Conservation (phyloP, 306 rosid species). For the Benincasa hispida region DNA sequence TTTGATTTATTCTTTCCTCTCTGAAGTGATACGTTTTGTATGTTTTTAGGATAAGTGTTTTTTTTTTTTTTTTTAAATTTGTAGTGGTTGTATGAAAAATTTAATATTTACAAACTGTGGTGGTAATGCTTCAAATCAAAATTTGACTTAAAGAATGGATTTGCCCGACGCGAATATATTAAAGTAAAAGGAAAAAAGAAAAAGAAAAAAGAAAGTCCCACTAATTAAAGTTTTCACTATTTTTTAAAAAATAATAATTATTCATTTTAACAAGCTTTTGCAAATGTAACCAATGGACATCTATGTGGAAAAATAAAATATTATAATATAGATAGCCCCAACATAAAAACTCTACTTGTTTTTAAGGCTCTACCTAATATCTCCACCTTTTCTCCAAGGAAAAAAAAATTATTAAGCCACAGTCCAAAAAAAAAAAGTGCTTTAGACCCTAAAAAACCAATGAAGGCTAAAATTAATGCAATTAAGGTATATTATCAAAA, state of each 20-base stretch:
- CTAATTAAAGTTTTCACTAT: neutral
- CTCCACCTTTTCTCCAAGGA: too few species aligned
- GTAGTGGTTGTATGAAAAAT: neutral
- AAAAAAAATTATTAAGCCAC: too few species aligned
- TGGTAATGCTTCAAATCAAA: neutral
- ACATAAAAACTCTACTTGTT: too few species aligned
- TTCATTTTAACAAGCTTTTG: neutral
- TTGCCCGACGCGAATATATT: neutral
- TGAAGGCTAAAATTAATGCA: too few species aligned
- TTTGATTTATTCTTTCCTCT: too few species aligned
- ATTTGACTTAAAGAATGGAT: neutral
- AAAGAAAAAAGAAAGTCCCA: neutral
- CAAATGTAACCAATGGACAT: neutral
- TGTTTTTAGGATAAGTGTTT: too few species aligned
- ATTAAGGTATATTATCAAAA: too few species aligned
- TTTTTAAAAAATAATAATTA: neutral
- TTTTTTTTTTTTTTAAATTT: neutral
- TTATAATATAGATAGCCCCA: too few species aligned
- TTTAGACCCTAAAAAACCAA: too few species aligned
- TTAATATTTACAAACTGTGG: neutral
- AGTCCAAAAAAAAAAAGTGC: too few species aligned
- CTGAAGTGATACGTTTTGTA: too few species aligned
- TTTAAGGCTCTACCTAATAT: too few species aligned
- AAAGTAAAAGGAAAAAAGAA: neutral
- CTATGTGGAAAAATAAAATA: neutral